Percentiles rank a stretch among this genome's conserved stretches.
These are phyloP conservation scores for Teunomyces barrocoloradensis DNA, from an alignment of 805 yeast genomes.

Conservation along the genomic window DNA sequence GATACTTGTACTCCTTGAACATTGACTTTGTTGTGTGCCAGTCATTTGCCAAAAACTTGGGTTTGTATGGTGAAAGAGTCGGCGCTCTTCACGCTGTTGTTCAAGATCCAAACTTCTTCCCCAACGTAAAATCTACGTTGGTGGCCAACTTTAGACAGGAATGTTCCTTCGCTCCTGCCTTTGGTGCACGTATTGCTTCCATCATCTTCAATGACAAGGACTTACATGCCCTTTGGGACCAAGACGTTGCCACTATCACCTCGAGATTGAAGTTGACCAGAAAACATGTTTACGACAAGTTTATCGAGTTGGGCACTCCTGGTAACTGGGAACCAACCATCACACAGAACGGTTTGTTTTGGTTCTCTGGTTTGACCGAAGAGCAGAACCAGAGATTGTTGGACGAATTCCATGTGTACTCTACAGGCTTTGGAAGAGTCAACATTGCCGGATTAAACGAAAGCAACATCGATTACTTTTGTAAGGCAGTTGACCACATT, in stretches of 20 bases:
- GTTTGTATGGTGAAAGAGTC: conserved; percentile 39
- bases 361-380: conserved; percentile 41
- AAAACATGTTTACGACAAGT: conserved; percentile 23
- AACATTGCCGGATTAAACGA: conserved; percentile 45
- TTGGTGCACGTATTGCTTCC: conserved; percentile 43
- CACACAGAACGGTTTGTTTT: conserved; percentile 42
- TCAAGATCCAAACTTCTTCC: conserved; percentile 14
- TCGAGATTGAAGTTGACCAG: conserved; percentile 32
- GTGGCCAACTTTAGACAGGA: conserved; percentile 36
- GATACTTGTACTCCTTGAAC: conserved; percentile 28
- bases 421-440: conserved; percentile 39
- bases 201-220: conserved; percentile 25
- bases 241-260: conserved; percentile 31
- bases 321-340: conserved; percentile 41
- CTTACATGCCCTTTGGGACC: conserved; percentile 31
- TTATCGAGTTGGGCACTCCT: conserved; percentile 37
- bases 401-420: conserved; percentile 37
- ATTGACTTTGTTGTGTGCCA: conserved; percentile 31
- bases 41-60: conserved; percentile 43
- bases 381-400: conserved; percentile 32
- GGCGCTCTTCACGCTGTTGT: conserved; percentile 36
- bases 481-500: conserved; percentile 35
- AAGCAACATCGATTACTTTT: conserved; percentile 36
- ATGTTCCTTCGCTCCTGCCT: conserved; percentile 47
- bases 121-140: conserved; percentile 24